Evolutionary conservation across 768 basidiomycete species (phyloP).

Genomic region (Wakefieldia striispora): DNA sequence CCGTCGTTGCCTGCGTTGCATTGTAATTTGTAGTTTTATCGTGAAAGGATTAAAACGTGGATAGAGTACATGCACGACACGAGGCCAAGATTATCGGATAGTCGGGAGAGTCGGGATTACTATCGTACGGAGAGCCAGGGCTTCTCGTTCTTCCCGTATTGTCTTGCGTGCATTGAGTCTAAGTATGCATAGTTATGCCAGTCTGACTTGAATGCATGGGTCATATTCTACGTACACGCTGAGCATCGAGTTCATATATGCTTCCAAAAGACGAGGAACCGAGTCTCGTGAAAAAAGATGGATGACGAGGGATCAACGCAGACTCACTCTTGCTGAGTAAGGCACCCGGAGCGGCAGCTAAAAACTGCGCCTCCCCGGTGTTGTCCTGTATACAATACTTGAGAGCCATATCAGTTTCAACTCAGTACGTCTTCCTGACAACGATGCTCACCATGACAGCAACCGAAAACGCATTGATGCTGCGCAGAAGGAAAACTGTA

Average conservation of each 20-base stretch:
- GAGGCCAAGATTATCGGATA: conserved; percentile 1
- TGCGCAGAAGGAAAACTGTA: too few relatives aligned
- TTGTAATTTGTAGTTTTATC: too few relatives aligned
- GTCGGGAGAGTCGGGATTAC: conserved; percentile 22
- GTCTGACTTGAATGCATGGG: neutral
- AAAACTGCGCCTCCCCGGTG: neutral
- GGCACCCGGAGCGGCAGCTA: conserved; percentile 9
- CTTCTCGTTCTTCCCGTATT: conserved; percentile 17
- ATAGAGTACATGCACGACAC: too few relatives aligned
- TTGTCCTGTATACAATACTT: conserved; percentile 18
- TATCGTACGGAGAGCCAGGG: neutral
- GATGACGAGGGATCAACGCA: neutral
- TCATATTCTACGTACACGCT: conserved; percentile 20
- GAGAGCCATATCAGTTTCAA: neutral
- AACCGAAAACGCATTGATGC: too few relatives aligned
- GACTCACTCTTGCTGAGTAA: conserved; percentile 21
- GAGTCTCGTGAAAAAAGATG: neutral
- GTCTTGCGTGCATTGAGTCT: conserved; percentile 17
- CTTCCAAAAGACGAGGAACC: conserved; percentile 3
- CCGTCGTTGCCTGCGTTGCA: too few relatives aligned
- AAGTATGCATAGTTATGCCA: neutral
- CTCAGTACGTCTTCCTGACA: neutral
- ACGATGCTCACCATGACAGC: conserved; percentile 13
- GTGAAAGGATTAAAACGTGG: too few relatives aligned
- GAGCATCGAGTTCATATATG: conserved; percentile 25